phyloP scores from a whole-genome alignment of 164 flowering plant species.

The Piper longum region DNA sequence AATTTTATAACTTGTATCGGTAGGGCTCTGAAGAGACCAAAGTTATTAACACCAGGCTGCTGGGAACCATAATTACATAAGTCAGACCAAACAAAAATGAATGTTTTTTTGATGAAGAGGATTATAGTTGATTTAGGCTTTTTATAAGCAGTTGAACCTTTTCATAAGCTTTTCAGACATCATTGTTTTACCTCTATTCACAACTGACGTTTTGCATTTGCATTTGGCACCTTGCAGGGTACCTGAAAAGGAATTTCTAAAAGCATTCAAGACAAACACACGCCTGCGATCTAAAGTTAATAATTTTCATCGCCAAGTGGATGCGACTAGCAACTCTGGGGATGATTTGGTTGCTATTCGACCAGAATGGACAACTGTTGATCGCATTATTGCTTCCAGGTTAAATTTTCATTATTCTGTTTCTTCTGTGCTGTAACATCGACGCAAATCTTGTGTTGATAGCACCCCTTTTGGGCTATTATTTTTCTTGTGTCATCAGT shows the following conservation, averaged over 20 bases:
- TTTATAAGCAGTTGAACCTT: not conserved
- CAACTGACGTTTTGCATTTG: not conserved
- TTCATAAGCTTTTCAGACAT: too few relatives aligned
- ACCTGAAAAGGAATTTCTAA: constrained; percentile 76
- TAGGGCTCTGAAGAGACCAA: too few relatives aligned
- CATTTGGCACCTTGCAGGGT: constrained; percentile 37
- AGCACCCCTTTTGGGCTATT: too few relatives aligned
- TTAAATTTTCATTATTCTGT: constrained; percentile 7
- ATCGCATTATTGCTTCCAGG: constrained; percentile 91
- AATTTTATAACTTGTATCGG: too few relatives aligned
- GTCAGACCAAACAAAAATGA: too few relatives aligned
- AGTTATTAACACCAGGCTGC: too few relatives aligned
- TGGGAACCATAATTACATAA: too few relatives aligned
- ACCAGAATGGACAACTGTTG: constrained; percentile 97
- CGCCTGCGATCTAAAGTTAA: constrained; percentile 74
- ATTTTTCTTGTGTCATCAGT: too few relatives aligned
- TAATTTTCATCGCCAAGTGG: constrained; percentile 72
- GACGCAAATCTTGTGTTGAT: too few relatives aligned
- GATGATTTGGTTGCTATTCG: constrained; percentile 86
- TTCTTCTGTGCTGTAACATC: not conserved
- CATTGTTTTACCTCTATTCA: too few relatives aligned
- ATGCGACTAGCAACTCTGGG: constrained; percentile 39
- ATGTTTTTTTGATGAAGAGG: too few relatives aligned
- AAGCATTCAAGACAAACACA: constrained; percentile 79
- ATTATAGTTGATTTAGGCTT: too few relatives aligned